Base-by-base conservation (phyloP, 768 basidiomycete species). In the Artomyces pyxidatus region DNA sequence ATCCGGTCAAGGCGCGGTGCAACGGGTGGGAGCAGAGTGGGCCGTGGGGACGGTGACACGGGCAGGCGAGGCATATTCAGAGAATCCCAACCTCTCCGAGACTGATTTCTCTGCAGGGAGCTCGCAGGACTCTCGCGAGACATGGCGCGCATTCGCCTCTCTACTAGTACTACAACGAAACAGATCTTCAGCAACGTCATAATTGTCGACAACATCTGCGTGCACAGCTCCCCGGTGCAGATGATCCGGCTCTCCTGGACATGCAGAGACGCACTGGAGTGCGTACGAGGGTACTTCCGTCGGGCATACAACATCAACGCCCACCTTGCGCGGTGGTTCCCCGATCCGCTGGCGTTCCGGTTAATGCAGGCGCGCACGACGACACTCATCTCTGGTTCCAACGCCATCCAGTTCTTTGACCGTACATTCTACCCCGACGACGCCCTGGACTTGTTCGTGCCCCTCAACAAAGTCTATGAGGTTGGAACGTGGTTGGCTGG, bases 371-470 rank as follows among this genome's bases (percentile, higher is more conserved):
- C 65, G 0, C 55, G 48, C 14, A 76, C 73, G 0, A 70, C 67
- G 32, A 68, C 70, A 0, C 54, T 80, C 21, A 71, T 81, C 17
- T 80, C 78, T 3, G 78, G 78, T 8, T 78, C 78, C 0, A 65
- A 62, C 23, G 77, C 76, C 0, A 66, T 79, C 3, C 78, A 80
- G 43, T 76, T 78, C 53, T 65, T 81, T 35, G 71, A 73, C 43
- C 58, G 75, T 14, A 54, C 63, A 0, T 60, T 62, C 30, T 78
- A 76, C 51, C 62, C 67, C 3, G 66, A 66, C 4, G 67, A 76
- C 0, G 78, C 80, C 52, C 68, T 81, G 6, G 79, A 81, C 47
- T 30, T 80, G n/a, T n/a, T n/a, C n/a, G n/a, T n/a, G n/a, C n/a
- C n/a, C n/a, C n/a, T n/a, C n/a, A n/a, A n/a, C n/a, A n/a, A n/a